Evolutionary conservation across 305 asterid species (phyloP).

Genomic region (Coffea humblotiana): DNA sequence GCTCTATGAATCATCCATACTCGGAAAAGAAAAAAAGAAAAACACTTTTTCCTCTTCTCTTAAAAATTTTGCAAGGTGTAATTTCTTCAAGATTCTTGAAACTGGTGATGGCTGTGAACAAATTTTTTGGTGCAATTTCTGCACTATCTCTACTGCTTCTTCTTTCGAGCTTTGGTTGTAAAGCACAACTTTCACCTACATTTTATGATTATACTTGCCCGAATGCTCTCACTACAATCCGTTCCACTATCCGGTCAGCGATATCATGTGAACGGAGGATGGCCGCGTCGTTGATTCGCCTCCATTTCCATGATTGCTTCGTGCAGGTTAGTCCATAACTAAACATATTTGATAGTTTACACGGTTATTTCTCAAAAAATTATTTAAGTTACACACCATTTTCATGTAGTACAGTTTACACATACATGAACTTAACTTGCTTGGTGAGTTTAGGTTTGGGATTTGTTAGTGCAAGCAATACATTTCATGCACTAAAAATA

Average conservation of each 20-base stretch:
- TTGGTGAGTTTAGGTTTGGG: too few relatives aligned
- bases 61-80: neutral
- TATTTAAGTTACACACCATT: too few relatives aligned
- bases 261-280: slow-evolving; percentile 30
- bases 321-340: slow-evolving; percentile 12
- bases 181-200: slow-evolving; percentile 26
- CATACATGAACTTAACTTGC: too few relatives aligned
- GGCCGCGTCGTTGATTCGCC: slow-evolving; percentile 34
- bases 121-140: neutral
- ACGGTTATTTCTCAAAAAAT: too few relatives aligned
- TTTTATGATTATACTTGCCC: slow-evolving; percentile 26
- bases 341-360: too few relatives aligned
- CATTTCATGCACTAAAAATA: too few relatives aligned
- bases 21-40: neutral
- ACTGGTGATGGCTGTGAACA: neutral
- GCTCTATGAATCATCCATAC: neutral
- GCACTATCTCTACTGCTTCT: neutral
- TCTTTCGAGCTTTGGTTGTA: neutral
- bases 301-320: slow-evolving; percentile 35
- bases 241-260: slow-evolving; percentile 17
- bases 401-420: too few relatives aligned
- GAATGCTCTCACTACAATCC: slow-evolving; percentile 18
- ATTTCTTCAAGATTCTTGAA: neutral
- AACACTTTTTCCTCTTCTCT: neutral
- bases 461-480: too few relatives aligned